phyloP scores from a whole-genome alignment of 2,329 filamentous ascomycete species.

The Chlorencoelia australis region DNA sequence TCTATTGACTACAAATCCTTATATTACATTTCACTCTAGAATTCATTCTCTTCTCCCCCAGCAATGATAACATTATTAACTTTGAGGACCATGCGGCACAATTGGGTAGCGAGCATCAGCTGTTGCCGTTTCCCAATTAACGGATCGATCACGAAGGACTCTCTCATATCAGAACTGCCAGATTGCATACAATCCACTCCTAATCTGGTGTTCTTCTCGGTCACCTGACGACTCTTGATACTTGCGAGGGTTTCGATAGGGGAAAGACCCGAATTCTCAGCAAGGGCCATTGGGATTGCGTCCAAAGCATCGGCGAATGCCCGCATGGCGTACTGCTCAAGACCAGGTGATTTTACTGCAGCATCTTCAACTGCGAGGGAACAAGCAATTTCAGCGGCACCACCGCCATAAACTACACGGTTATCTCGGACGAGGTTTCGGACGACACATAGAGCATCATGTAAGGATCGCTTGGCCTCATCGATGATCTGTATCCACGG shows the following conservation, averaged over 20 bases:
- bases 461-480: conserved; percentile 93
- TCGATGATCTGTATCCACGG: conserved; percentile 82
- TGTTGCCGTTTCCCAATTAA: conserved; percentile 98
- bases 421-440: conserved; percentile 94
- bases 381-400: conserved; percentile 94
- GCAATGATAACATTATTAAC: conserved; percentile 94
- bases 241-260: conserved; percentile 91
- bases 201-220: conserved; percentile 66
- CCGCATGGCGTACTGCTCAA: conserved; percentile 98
- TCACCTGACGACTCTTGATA: conserved; percentile 94
- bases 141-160: conserved; percentile 96
- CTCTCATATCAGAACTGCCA: conserved; percentile 93
- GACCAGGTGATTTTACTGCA: conserved; percentile 86
- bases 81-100: conserved; percentile 97
- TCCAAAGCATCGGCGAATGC: conserved; percentile 95
- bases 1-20: conserved; percentile 18
- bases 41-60: conserved; percentile 79
- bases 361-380: conserved; percentile 92
- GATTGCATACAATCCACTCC: conserved; percentile 97
- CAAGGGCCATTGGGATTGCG: conserved; percentile 85
- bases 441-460: conserved; percentile 95
- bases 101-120: conserved; percentile 87
- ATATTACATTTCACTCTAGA: conserved; percentile 40
- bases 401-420: conserved; percentile 93
- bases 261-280: conserved; percentile 93